Evolutionary conservation across 768 basidiomycete genomes (phyloP).

Genomic region (Dacryopinax primogenitus): DNA sequence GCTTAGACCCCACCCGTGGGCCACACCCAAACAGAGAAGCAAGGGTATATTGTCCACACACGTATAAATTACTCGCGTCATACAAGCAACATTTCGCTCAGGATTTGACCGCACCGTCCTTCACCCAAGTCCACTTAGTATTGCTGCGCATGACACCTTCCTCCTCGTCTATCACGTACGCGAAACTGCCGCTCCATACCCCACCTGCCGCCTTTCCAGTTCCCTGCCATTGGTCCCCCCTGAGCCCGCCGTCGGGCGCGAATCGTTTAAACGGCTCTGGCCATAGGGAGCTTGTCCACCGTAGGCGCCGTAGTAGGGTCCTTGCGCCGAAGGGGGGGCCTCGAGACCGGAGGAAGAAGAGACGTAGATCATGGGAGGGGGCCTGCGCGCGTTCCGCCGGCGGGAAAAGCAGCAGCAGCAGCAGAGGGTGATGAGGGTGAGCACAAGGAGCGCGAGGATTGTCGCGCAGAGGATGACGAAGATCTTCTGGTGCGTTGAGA

Average conservation of each 20-base stretch:
- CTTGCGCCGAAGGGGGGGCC: background rate
- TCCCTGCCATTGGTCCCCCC: background rate
- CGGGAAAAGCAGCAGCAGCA: constrained; percentile 8
- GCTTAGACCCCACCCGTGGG: too few species aligned
- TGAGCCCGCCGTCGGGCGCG: background rate
- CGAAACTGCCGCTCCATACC: background rate
- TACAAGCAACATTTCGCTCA: background rate
- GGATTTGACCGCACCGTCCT: background rate
- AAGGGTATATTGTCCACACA: background rate
- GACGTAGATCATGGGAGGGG: constrained; percentile 5
- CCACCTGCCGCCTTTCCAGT: background rate
- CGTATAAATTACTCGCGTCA: background rate
- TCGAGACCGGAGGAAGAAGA: constrained; percentile 1
- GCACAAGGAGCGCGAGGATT: background rate
- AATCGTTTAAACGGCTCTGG: constrained; percentile 4
- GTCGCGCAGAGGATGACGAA: background rate
- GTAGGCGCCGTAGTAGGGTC: constrained; percentile 2
- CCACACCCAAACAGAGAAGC: too few species aligned
- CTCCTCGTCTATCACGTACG: constrained; percentile 6
- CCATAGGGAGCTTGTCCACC: background rate
- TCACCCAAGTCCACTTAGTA: background rate
- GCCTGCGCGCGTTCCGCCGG: background rate
- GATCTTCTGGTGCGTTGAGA: constrained; percentile 3
- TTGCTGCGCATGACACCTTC: background rate
- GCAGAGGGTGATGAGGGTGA: background rate